Conservation (phyloP, 768 basidiomycete genomes). For the Mycena latifolia region DNA sequence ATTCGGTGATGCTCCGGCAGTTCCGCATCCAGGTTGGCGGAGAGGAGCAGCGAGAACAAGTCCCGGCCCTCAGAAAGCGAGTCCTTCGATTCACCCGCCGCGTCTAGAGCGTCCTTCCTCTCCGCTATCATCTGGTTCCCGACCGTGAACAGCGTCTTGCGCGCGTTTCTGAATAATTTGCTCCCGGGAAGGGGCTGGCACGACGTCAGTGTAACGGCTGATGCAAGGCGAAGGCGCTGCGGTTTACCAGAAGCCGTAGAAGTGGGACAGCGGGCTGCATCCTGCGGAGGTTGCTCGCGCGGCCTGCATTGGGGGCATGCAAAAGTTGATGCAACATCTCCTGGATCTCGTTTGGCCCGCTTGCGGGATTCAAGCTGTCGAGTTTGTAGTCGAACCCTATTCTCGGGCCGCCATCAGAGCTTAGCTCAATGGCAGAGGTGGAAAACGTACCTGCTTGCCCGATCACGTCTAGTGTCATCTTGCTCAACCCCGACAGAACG, state of each 20-base stretch:
- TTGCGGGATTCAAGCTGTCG: slow-evolving; percentile 2
- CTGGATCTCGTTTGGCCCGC: slow-evolving; percentile 14
- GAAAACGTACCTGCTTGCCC: slow-evolving; percentile 11
- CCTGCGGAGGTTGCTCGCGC: not conserved
- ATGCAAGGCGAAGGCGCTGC: not conserved
- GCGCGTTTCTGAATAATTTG: not conserved
- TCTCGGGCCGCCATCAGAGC: too few relatives aligned
- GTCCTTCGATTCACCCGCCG: slow-evolving; percentile 35
- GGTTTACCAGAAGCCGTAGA: slow-evolving; percentile 3
- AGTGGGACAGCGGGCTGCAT: not conserved
- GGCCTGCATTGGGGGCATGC: not conserved
- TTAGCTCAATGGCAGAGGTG: not conserved
- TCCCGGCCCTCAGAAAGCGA: slow-evolving; percentile 52
- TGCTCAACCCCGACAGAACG: slow-evolving; percentile 13
- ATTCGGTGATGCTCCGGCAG: slow-evolving; percentile 55
- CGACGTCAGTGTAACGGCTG: not conserved
- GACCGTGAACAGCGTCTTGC: not conserved
- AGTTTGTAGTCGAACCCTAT: slow-evolving; percentile 21
- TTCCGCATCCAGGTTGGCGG: slow-evolving; percentile 63
- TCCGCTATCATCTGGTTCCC: slow-evolving; percentile 9
- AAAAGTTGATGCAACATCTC: slow-evolving; percentile 9
- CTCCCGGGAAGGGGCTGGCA: slow-evolving; percentile 2
- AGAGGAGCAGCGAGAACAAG: slow-evolving; percentile 59
- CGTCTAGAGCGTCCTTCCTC: not conserved
- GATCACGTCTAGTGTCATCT: slow-evolving; percentile 31